Evolutionary conservation across 805 yeast genomes (phyloP), one percentile per base, ranked within the genome.

Genomic region (Torulaspora microellipsoides): DNA sequence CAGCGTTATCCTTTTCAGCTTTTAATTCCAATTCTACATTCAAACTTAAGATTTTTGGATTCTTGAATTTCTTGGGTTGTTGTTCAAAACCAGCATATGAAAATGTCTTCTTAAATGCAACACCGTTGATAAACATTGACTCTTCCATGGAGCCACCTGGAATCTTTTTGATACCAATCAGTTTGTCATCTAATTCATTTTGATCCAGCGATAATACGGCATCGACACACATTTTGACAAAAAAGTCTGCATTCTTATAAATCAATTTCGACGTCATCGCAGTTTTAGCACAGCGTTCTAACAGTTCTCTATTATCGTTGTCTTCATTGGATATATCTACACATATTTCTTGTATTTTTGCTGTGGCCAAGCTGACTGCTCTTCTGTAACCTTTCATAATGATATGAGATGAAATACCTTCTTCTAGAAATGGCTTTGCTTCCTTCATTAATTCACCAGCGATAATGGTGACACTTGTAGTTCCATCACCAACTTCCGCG

Each of bases 81-180:
- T 93, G 99, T 68, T 93, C 99, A 64, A 93, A 93, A 2, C 99
- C 99, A 36, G 99, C 99, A 59, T 93, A 93, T 20, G 97, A 84
- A 59, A 93, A 93, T 0, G 99, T 90, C 71, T 93, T 93, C 62
- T 93, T 88, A 69, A 93, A 93, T 3, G 97, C 99, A 48, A 93
- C 98, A 62, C 99, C 99, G 55, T 86, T 78, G 40, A 93, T 78
- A 55, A 89, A 85, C 49, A 80, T 61, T 9, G 97, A 85, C 58
- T 93, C 98, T 63, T 91, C 96, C 80, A 93, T 84, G 38, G 90
- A 85, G 47, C 99, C 99, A 56, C 99, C 99, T 9, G 96, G 79
- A 43, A 93, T 85, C 67, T 87, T 90, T 67, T 93, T 93, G 56
- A 93, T 83, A 48, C 99, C 99, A 64, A 93, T 90, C 62, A 91